Evolutionary conservation across 2,329 filamentous ascomycete genomes (phyloP).

Genomic region (Monosporascus sp.): DNA sequence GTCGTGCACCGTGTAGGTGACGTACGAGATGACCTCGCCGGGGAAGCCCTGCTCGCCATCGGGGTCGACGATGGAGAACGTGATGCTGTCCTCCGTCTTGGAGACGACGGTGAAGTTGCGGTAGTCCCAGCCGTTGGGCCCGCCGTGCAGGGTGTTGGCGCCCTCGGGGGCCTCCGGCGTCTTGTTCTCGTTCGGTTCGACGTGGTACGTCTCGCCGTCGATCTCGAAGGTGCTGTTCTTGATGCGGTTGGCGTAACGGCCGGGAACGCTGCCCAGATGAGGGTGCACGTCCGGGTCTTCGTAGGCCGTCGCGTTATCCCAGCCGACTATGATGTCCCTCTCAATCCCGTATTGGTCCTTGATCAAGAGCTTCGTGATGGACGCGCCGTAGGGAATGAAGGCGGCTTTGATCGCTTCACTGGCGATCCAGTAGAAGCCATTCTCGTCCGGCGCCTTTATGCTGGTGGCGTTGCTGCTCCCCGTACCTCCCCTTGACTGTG

Average conservation of each 20-base stretch:
- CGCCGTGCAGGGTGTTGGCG: slow-evolving; percentile 63
- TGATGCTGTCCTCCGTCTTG: slow-evolving; percentile 62
- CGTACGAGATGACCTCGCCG: slow-evolving; percentile 67
- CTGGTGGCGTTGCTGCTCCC: slow-evolving; percentile 14
- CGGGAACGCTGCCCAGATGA: slow-evolving; percentile 68
- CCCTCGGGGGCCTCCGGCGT: slow-evolving; percentile 45
- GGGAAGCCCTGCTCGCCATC: slow-evolving; percentile 75
- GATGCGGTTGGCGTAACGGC: slow-evolving; percentile 77
- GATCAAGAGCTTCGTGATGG: slow-evolving; percentile 66
- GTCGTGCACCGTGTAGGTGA: slow-evolving; percentile 66
- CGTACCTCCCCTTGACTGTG: slow-evolving; percentile 19
- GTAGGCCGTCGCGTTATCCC: slow-evolving; percentile 72
- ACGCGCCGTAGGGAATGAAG: slow-evolving; percentile 72
- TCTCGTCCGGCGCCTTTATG: slow-evolving; percentile 40
- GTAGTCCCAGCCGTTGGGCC: slow-evolving; percentile 69
- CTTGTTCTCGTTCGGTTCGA: slow-evolving; percentile 60
- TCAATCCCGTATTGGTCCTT: slow-evolving; percentile 62
- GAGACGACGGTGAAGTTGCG: slow-evolving; percentile 73
- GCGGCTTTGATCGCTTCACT: slow-evolving; percentile 60
- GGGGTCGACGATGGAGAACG: slow-evolving; percentile 67
- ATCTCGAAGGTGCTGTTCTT: slow-evolving; percentile 69
- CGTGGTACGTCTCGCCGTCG: slow-evolving; percentile 55
- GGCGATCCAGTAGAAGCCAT: slow-evolving; percentile 68
- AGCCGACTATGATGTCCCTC: slow-evolving; percentile 68
- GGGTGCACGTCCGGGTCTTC: slow-evolving; percentile 57